Evolutionary conservation across 345 rosid genomes (phyloP).

Genomic region (Eucalyptus camaldulensis): DNA sequence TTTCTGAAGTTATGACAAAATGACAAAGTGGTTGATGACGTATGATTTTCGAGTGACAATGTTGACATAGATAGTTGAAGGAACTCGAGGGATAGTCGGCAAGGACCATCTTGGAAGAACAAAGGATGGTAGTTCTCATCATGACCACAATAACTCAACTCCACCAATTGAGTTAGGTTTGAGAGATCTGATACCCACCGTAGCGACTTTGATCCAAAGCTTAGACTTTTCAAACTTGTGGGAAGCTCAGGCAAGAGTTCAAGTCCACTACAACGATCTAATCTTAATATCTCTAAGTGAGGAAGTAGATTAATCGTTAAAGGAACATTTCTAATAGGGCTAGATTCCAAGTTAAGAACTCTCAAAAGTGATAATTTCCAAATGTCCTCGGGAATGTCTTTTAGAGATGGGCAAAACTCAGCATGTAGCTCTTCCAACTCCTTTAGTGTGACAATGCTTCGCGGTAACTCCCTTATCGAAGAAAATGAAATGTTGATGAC

Average conservation of each 20-base stretch:
- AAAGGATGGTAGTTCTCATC: too few relatives aligned
- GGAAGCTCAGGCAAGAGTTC: rapidly evolving
- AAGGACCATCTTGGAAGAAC: too few relatives aligned
- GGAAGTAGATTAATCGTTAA: too few relatives aligned
- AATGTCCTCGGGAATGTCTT: background rate
- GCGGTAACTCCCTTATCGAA: background rate
- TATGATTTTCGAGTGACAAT: background rate
- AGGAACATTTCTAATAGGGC: background rate
- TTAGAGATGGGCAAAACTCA: rapidly evolving
- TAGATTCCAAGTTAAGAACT: background rate
- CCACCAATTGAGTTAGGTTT: too few relatives aligned
- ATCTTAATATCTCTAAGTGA: too few relatives aligned
- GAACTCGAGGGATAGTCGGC: too few relatives aligned
- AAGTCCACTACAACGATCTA: rapidly evolving
- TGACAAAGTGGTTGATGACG: background rate
- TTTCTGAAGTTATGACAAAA: background rate
- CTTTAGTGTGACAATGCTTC: background rate
- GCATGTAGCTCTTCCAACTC: background rate
- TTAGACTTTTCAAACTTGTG: too few relatives aligned
- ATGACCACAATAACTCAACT: too few relatives aligned
- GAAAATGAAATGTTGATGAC: rapidly evolving
- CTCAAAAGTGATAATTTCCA: background rate
- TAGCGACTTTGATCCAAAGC: too few relatives aligned
- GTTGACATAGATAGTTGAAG: background rate
- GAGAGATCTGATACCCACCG: too few relatives aligned